phyloP scores from a whole-genome alignment of 2,329 filamentous ascomycete species.

The Colletotrichum nymphaeae region DNA sequence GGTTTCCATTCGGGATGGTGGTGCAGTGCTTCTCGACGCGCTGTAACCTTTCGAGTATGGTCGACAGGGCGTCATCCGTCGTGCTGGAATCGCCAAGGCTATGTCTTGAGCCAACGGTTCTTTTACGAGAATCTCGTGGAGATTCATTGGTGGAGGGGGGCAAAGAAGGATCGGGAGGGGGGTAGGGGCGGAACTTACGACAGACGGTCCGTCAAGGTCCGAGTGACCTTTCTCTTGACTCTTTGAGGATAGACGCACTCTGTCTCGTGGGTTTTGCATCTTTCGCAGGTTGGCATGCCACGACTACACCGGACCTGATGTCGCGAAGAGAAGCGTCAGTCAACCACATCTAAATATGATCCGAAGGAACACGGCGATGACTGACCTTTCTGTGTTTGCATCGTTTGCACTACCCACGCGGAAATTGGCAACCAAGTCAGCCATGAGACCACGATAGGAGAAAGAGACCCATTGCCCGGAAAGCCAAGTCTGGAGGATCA shows the following conservation, averaged over 20 bases:
- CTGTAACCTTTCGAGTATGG: slow-evolving; percentile 44
- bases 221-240: slow-evolving; percentile 41
- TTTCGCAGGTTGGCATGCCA: slow-evolving; percentile 42
- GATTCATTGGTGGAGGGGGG: no score
- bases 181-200: slow-evolving; percentile 9
- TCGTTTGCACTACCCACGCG: slow-evolving; percentile 10
- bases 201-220: slow-evolving; percentile 29
- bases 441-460: neutral
- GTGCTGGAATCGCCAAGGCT: slow-evolving; percentile 11
- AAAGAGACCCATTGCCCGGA: neutral
- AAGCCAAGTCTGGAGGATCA: neutral
- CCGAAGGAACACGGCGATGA: neutral
- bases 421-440: neutral
- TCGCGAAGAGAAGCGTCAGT: neutral
- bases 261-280: slow-evolving; percentile 41
- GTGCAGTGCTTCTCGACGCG: slow-evolving; percentile 42
- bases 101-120: slow-evolving; percentile 9
- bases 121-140: neutral
- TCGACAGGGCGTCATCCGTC: slow-evolving; percentile 37
- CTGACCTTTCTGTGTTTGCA: slow-evolving; percentile 27
- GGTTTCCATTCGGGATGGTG: neutral
- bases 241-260: slow-evolving; percentile 44
- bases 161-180: neutral
- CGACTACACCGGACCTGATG: slow-evolving; percentile 44
- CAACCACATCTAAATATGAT: neutral